Evolutionary conservation across 2,329 filamentous ascomycete species (phyloP), one percentile per base, ranked within the genome.

Genomic region (Diaporthe australafricana): DNA sequence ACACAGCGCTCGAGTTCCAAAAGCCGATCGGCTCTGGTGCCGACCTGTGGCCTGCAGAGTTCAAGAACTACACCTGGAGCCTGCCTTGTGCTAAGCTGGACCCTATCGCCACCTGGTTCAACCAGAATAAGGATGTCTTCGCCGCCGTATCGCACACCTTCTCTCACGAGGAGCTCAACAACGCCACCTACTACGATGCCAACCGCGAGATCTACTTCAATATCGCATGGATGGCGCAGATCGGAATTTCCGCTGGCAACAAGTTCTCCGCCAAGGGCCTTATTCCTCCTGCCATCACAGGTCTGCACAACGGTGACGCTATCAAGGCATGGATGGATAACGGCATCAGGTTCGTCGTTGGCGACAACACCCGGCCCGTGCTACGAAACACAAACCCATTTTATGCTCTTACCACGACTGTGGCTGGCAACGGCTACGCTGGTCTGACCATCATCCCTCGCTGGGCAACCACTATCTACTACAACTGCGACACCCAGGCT

Each of bases 81-180:
- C 75, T 80, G 8, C 76, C 78, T 14, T 91, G 89, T 77, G 84
- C 83, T 22, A 77, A 85, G 72, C 77, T 86, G 1, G 89, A 90
- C 77, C 74, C 80, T 3, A 81, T 91, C 12, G 80, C 86, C 53
- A 76, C 80, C n/a, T 91, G 88, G 88, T 90, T 89, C 80, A 79
- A 83, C 32, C 85, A 77, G n/a, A 89, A 90, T 77, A 82, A 84
- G 27, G 84, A 90, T 77, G 80, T 81, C 14, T 91, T 89, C 77
- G 86, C 84, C 9, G 86, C 89, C 67, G 81, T 91, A n/a, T 90
- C 88, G 1, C 89, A 91, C 79, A 91, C 89, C 1, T 91, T 91
- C 78, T 88, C 87, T 3, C 89, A 91, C 74, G 81, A 86, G 75
- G 86, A 87, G 73, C 80, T 90, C 71, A 87, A 90, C 76, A 90